These are phyloP conservation scores for Picochlorum sp. DNA, from an alignment of 139 green algal genomes.

Conservation along the genomic window DNA sequence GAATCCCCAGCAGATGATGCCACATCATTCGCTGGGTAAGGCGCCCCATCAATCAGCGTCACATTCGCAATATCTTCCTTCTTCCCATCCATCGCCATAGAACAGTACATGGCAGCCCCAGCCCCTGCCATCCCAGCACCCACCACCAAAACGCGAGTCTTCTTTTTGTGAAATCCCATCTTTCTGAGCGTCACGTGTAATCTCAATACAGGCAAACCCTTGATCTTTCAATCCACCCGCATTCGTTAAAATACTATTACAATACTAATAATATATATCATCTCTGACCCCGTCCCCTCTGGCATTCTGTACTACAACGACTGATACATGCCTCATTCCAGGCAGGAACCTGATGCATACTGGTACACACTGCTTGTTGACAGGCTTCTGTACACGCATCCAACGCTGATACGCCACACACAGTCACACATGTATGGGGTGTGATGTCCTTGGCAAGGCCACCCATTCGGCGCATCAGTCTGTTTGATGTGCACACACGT, in stretches of 20 bases:
- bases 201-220: too few relatives aligned
- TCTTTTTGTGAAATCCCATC: background rate
- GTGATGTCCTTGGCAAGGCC: conserved; percentile 74
- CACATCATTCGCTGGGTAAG: background rate
- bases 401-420: conserved; percentile 71
- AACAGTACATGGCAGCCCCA: background rate
- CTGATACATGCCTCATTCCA: conserved; percentile 89
- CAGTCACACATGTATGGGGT: conserved; percentile 84
- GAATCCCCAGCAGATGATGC: background rate
- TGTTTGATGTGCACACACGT: conserved; percentile 82
- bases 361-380: conserved; percentile 70
- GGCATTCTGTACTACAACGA: conserved; percentile 76
- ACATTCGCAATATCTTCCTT: background rate
- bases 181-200: background rate
- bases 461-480: conserved; percentile 70
- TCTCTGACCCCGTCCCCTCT: conserved; percentile 23
- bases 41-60: background rate
- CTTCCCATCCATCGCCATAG: background rate
- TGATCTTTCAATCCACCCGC: too few relatives aligned
- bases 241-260: too few relatives aligned
- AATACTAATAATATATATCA: too few relatives aligned
- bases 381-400: conserved; percentile 92
- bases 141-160: background rate
- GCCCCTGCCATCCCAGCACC: background rate
- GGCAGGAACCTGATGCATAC: conserved; percentile 81